phyloP scores from a whole-genome alignment of 352 stramenopile species.

The Pythium dissimile region DNA sequence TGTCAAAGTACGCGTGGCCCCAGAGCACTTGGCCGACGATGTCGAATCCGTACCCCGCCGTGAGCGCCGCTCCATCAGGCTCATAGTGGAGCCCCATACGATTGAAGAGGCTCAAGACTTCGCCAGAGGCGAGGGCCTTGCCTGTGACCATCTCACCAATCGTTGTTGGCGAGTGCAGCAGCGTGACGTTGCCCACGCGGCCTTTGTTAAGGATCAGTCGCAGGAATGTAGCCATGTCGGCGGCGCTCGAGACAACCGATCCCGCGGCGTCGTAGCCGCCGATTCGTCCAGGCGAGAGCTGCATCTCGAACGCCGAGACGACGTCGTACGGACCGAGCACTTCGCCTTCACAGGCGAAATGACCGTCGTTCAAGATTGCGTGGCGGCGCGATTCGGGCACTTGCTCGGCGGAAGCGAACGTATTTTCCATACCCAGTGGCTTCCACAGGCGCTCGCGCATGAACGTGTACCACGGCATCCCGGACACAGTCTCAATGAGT shows the following conservation, averaged over 20 bases:
- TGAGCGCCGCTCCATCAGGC: conserved; percentile 43
- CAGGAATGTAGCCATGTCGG: conserved; percentile 56
- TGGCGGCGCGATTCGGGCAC: background rate
- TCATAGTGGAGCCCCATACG: conserved; percentile 45
- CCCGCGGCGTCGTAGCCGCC: conserved; percentile 34
- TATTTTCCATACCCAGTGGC: conserved; percentile 56
- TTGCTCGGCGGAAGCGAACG: conserved; percentile 30
- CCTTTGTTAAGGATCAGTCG: conserved; percentile 64
- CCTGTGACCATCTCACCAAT: conserved; percentile 59
- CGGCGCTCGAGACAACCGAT: conserved; percentile 44
- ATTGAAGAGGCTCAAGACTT: conserved; percentile 34
- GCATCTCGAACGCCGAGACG: conserved; percentile 26
- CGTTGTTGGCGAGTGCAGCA: conserved; percentile 38
- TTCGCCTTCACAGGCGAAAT: conserved; percentile 46
- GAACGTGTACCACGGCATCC: conserved; percentile 46
- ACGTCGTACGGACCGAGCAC: conserved; percentile 45
- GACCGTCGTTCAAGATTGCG: conserved; percentile 25
- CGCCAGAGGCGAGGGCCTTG: conserved; percentile 33
- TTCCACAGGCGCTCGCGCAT: conserved; percentile 46
- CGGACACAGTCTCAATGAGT: conserved; percentile 48
- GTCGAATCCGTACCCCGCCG: conserved; percentile 66
- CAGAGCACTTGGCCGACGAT: conserved; percentile 48
- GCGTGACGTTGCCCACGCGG: conserved; percentile 38
- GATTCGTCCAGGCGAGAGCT: conserved; percentile 22
- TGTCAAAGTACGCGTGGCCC: conserved; percentile 67